A percentile compares a stretch with the other conserved stretches of the same genome.
Conservation (phyloP, 2,329 filamentous ascomycete genomes). For the Fusarium sp. region DNA sequence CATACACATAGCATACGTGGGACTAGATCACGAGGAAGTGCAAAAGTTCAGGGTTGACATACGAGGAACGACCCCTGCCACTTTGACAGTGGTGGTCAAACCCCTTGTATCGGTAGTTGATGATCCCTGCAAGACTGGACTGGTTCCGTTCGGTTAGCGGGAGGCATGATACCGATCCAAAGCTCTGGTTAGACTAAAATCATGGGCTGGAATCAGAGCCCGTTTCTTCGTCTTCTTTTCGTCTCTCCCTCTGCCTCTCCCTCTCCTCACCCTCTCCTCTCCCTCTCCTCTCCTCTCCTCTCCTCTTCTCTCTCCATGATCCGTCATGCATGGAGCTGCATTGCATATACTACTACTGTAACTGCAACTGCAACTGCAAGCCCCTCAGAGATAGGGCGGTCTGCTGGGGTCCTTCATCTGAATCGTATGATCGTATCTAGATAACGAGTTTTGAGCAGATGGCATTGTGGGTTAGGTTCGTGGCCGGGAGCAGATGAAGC, state of each 20-base stretch:
- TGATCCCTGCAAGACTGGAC: conserved; percentile 3
- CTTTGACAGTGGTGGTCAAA: background rate
- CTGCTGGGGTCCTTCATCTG: conserved; percentile 3
- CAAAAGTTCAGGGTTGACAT: conserved; percentile 8
- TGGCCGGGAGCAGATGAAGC: background rate
- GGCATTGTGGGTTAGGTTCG: background rate
- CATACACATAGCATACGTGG: background rate
- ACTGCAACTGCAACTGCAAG: background rate
- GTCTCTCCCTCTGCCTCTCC: background rate
- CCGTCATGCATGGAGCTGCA: background rate
- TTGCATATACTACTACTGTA: background rate
- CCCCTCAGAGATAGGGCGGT: conserved; percentile 7
- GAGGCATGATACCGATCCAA: conserved; percentile 21
- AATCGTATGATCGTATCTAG: conserved; percentile 28
- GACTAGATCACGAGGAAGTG: conserved; percentile 8
- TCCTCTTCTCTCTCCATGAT: background rate
- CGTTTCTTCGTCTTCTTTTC: background rate
- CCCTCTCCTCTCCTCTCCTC: background rate
- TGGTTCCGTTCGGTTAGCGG: background rate
- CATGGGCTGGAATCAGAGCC: conserved; percentile 16
- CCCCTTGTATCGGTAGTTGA: conserved; percentile 13
- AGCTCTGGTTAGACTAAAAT: background rate
- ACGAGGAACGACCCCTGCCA: background rate
- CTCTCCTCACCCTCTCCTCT: background rate
- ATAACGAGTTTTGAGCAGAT: conserved; percentile 6